Base-by-base conservation (phyloP, 2,329 filamentous ascomycete genomes). In the Bipolaris oryzae region DNA sequence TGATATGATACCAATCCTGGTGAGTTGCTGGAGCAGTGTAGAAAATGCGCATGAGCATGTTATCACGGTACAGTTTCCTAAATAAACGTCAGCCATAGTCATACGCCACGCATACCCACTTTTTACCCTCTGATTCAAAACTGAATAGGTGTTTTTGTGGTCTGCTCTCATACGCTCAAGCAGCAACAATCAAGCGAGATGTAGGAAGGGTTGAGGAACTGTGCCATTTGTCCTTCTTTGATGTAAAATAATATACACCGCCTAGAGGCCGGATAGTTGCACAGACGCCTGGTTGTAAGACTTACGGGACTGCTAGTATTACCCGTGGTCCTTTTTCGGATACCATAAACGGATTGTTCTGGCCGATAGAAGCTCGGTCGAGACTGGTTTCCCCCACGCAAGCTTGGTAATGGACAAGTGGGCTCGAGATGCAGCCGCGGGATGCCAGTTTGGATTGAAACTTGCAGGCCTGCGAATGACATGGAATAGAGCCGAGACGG, bases 381-480 rank as follows among this genome's bases (percentile, higher is more conserved):
- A 21, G 10, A 18, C 28, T 34, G 25, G 5, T 34, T 48, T 48
- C 23, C 21, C 34, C 42, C 43, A 42, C 53, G 21, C 31, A 11
- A 37, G 21, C 21, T 21, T 41, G 25, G 25, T 28, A 43, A 23
- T 5, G 37, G 15, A 9, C 11, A 13, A 7, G 33, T 37, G 34
- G 45, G 43, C 33, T 38, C 52, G 39, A 28, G n/a, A 33, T 55
- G 52, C 20, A 50, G 39, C 52, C 46, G 31, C 43, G 23, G 15
- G 34, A 42, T 15, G 38, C 45, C 33, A 38, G 10, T 21, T 18
- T 4, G 18, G 11, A 25, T 38, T 25, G 20, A 13, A 38, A 48
- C 23, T n/a, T 38, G 33, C 45, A 28, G 34, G 13, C 33, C 16
- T 38, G 33, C 15, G 4, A 28, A 25, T 18, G 25, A 38, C 20